phyloP scores from a whole-genome alignment of 2,329 filamentous ascomycete genomes.

The Pseudocercospora fijiensis region DNA sequence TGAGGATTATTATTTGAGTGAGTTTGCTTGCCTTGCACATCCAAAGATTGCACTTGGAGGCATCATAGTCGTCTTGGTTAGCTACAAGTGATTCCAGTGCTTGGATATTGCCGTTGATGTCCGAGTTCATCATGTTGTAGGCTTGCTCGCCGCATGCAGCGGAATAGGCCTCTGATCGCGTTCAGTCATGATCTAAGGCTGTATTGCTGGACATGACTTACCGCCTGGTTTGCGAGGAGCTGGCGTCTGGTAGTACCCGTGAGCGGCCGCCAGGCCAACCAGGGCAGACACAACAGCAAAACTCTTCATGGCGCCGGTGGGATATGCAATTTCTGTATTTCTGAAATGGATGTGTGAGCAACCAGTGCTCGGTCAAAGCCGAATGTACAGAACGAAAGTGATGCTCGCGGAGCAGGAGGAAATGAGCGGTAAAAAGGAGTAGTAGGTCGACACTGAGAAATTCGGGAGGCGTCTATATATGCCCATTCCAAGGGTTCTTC shows the following conservation, averaged over 20 bases:
- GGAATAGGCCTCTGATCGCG: slow-evolving; percentile 43
- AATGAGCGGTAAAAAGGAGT: background rate
- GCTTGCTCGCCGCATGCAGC: slow-evolving; percentile 57
- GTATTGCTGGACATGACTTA: background rate
- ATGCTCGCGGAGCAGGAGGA: slow-evolving; percentile 22
- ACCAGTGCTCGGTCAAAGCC: slow-evolving; percentile 15
- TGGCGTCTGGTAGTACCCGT: slow-evolving; percentile 55
- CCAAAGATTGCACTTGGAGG: slow-evolving; percentile 31
- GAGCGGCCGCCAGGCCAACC: slow-evolving; percentile 50
- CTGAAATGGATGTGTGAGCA: slow-evolving; percentile 9
- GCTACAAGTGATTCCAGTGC: slow-evolving; percentile 52
- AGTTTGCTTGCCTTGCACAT: slow-evolving; percentile 50
- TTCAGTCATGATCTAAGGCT: background rate
- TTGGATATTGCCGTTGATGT: slow-evolving; percentile 60
- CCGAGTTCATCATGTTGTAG: slow-evolving; percentile 53
- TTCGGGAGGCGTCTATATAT: background rate
- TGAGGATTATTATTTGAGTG: background rate
- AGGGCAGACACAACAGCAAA: slow-evolving; percentile 47
- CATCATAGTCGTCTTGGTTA: slow-evolving; percentile 30
- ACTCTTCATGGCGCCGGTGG: slow-evolving; percentile 18
- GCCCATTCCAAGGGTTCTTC: background rate
- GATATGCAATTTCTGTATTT: background rate
- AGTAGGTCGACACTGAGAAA: background rate
- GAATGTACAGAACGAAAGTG: slow-evolving; percentile 18
- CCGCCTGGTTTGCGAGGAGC: slow-evolving; percentile 51